A percentile compares a stretch with the other conserved stretches of the same genome.
These are phyloP conservation scores for Picea sitchensis DNA, from an alignment of 75 land plant species.

Conservation along the genomic window DNA sequence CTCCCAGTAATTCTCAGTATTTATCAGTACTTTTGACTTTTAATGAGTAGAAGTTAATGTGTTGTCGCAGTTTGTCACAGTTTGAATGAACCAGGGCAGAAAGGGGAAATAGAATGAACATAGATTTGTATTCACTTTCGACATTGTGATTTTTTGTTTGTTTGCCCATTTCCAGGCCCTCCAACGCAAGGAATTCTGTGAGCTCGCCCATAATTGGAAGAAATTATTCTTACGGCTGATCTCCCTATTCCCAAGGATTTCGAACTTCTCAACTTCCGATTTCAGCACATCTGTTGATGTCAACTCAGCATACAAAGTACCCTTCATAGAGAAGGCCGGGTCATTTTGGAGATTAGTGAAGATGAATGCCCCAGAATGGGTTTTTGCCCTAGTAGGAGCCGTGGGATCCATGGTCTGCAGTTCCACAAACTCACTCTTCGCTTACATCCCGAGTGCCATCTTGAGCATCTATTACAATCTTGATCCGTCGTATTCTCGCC, in stretches of 20 bases:
- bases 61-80: no score
- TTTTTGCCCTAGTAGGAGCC: conserved; percentile 58
- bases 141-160: not conserved
- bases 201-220: conserved; percentile 67
- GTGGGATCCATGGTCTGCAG: conserved; percentile 75
- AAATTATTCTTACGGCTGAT: conserved; percentile 68
- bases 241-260: conserved; percentile 62
- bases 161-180: conserved; percentile 33
- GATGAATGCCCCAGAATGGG: conserved; percentile 86
- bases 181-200: conserved; percentile 66
- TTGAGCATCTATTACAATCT: conserved; percentile 64
- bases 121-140: no score
- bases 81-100: no score
- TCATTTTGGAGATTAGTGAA: conserved; percentile 77
- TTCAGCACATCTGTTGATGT: conserved; percentile 58
- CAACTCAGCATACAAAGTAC: conserved; percentile 28
- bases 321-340: conserved; percentile 63
- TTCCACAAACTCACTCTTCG: conserved; percentile 63
- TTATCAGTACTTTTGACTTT: no score
- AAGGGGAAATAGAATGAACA: no score
- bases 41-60: no score
- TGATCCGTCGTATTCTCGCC: conserved; percentile 19
- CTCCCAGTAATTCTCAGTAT: no score
- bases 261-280: conserved; percentile 65
- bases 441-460: conserved; percentile 66